Evolutionary conservation across 1,284 basidiomycete species (phyloP), one percentile per base, ranked within the genome.

Genomic region (Sanghuangporus sanghuang): DNA sequence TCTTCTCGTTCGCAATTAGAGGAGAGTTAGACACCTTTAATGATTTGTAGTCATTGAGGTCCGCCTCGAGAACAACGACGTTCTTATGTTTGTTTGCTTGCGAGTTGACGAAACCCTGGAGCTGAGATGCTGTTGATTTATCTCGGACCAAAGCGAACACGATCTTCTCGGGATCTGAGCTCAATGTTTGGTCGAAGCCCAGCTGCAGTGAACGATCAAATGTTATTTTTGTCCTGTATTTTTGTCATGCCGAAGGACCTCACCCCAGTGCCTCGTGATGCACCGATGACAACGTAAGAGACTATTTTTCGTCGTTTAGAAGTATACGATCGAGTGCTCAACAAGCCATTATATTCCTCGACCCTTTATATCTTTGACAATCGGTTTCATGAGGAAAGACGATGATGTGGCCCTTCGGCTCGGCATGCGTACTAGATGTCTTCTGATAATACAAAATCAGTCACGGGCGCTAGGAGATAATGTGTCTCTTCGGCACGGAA

Each of bases 141-240:
- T 66, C 73, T 61, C 76, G 70, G 18, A 73, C 76, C 32, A 76
- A 59, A 2, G 72, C 75, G 59, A 76, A 71, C 21, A 77, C 71
- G n/a, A 44, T 66, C 58, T 76, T 74, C 2, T 67, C 57, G 8
- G 69, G 46, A 18, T 66, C 61, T 27, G 63, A 44, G 27, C 64
- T 67, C 21, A 77, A 68, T 38, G 73, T 69, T 7, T 68, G 68
- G 18, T 76, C 73, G 63, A 75, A 77, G 64, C 73, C 76, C 49
- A 73, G 68, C 75, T 77, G 35, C 32, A 52, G 4, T 32, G 5
- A 32, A 32, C 27, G 27, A 32, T 32, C 27, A 54, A 48, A 23
- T 6, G 16, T 38, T 7, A 35, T 38, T 14, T 8, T 16, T 42
- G 27, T 18, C 6, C 12, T 35, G 3, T 14, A 54, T 39, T 12